These are phyloP conservation scores for Podospora pseudocomata DNA, from an alignment of 495 filamentous ascomycete genomes.

Conservation along the genomic window DNA sequence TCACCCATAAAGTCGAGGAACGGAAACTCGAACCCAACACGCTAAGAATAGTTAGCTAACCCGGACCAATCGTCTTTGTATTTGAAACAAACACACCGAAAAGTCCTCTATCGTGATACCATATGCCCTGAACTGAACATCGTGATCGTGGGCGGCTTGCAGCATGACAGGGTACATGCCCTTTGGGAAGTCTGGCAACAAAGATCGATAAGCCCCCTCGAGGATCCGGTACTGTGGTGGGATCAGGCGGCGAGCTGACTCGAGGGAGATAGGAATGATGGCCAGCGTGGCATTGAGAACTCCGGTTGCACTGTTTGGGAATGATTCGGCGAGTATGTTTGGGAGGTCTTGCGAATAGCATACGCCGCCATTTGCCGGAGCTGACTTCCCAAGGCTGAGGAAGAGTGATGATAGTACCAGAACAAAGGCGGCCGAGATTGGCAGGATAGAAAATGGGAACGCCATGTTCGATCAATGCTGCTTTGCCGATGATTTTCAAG, in stretches of 20 bases:
- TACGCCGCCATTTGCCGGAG: constrained; percentile 19
- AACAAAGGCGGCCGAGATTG: constrained; percentile 24
- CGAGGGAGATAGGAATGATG: constrained; percentile 41
- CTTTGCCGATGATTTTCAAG: constrained; percentile 24
- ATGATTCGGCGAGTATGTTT: constrained; percentile 36
- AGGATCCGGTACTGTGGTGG: constrained; percentile 38
- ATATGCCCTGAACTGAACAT: constrained; percentile 36
- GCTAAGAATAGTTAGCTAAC: constrained; percentile 25
- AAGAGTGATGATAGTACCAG: constrained; percentile 27
- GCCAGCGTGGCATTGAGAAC: constrained; percentile 41
- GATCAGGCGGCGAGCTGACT: constrained; percentile 33
- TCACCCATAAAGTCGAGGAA: constrained; percentile 39
- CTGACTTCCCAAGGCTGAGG: constrained; percentile 24
- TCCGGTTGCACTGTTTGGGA: constrained; percentile 39
- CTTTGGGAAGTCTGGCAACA: constrained; percentile 39
- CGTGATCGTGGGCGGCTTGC: constrained; percentile 45
- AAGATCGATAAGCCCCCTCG: constrained; percentile 35
- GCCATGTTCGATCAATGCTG: constrained; percentile 25
- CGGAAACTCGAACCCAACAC: constrained; percentile 45
- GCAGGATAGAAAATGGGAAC: constrained; percentile 23
- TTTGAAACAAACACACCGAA: constrained; percentile 28
- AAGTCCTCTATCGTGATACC: constrained; percentile 41
- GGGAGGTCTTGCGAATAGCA: constrained; percentile 36
- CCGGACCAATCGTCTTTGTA: not conserved
- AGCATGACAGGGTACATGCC: constrained; percentile 46